These are phyloP conservation scores for Parmelia sp. DNA, from an alignment of 495 filamentous ascomycete genomes.

Conservation along the genomic window DNA sequence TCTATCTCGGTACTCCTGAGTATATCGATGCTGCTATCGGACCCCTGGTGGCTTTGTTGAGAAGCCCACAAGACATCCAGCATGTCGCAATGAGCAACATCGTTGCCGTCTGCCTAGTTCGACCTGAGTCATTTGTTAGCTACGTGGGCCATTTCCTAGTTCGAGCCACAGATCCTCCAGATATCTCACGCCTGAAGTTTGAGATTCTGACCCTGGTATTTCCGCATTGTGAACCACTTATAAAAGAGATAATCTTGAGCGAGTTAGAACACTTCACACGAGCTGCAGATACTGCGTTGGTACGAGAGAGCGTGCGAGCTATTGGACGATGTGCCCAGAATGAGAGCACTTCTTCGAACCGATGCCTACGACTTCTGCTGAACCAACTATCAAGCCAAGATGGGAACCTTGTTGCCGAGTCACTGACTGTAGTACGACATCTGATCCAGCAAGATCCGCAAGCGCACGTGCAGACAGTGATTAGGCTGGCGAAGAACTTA, in stretches of 20 bases:
- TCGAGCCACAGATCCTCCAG: conserved; percentile 69
- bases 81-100: conserved; percentile 89
- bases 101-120: conserved; percentile 70
- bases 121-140: conserved; percentile 69
- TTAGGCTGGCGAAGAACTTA: conserved; percentile 85
- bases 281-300: conserved; percentile 65
- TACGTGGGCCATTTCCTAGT: conserved; percentile 85
- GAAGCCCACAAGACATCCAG: conserved; percentile 78
- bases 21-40: conserved; percentile 68
- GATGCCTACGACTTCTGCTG: conserved; percentile 76
- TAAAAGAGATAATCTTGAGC: conserved; percentile 78
- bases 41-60: conserved; percentile 76
- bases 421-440: conserved; percentile 86
- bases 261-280: conserved; percentile 90
- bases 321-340: conserved; percentile 88
- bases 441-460: conserved; percentile 85
- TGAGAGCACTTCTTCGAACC: conserved; percentile 57
- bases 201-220: conserved; percentile 87
- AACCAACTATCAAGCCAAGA: conserved; percentile 78
- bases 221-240: conserved; percentile 64
- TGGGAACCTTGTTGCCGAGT: conserved; percentile 81
- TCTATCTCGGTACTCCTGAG: conserved; percentile 68
- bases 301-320: conserved; percentile 81
- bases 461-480: conserved; percentile 71
- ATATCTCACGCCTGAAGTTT: conserved; percentile 83